Base-by-base conservation (phyloP, 495 filamentous ascomycete species). In the Aspergillus affinis region DNA sequence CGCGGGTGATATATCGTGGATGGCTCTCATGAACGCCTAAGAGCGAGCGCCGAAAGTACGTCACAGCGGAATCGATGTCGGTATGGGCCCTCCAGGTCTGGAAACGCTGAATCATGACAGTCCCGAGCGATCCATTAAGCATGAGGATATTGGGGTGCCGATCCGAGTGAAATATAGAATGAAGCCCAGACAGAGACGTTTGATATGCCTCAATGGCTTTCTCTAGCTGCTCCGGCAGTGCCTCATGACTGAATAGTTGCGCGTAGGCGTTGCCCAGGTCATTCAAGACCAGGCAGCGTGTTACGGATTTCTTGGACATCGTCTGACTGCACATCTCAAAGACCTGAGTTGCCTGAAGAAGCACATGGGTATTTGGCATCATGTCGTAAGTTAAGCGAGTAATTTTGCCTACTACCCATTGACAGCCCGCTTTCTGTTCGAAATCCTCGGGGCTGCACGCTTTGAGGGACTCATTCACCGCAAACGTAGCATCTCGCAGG, bases 161-260 rank as follows among this genome's bases (percentile, higher is more conserved):
- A 18, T 57, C 54, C 0, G 54, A 48, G 2, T 18, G 0, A 17
- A 29, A 19, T 9, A 48, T 12, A 13, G 13, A 18, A 10, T 57
- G 54, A 5, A 57, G 54, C 21, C 15, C 36, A 8, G 54, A 48
- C 3, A 57, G 29, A 17, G 54, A 23, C 10, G 46, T 23, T 30
- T 48, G 46, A 21, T 57, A 57, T 13, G 54, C 54, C 6, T 57
- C 54, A 5, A 57, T 57, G 9, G 44, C 54, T 29, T 57, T 47
- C 12, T 57, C 54, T 17, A 57, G 54, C 6, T 48, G 21, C 54
- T 29, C 44, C 0, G 54, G 36, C 17, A 17, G 6, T 12, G 54
- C 54, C 41, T 57, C 54, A 30, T 57, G 54, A 12, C 20, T 48
- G 21, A 57, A 57, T 0, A 48, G 41, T 6, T 57, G 41, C 27